Base-by-base conservation (phyloP, 306 rosid species). In the Dryas alaskensis region DNA sequence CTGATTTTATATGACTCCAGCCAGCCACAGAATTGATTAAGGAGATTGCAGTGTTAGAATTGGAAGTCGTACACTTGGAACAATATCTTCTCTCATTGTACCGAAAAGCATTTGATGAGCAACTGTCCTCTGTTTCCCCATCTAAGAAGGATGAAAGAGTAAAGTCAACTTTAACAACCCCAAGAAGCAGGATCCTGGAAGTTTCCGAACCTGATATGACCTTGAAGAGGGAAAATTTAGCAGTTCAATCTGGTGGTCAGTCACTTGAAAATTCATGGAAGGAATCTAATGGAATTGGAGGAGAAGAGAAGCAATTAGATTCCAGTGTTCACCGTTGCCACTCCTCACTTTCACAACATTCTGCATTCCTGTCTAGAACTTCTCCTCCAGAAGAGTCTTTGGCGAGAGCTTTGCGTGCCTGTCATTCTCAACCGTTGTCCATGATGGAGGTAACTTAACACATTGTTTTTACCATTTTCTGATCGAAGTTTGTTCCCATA, bases 391-490 rank as follows among this genome's bases (percentile, higher is more conserved):
- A 65, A 49, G 93, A 89, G 22, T 83, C 87, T 70, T 78, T 81
- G 66, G 75, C 60, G 10, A 89, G 89, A 73, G 75, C 96, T 71
- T 74, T 87, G 58, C 91, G 99, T 10, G 85, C 90, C 44, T 92
- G 90, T 67, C 98, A 92, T 62, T 95, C 99, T 46, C 99, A 95
- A 70, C 99, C 99, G 10, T 84, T 90, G 86, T 88, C 96, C 76
- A 90, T 90, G 93, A 70, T 81, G 84, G 99, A 88, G 98, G 99
- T 95, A 86, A 60, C 63, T 52, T 44, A 50, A 54, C 14, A 60
- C 59, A 7, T 69, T 25, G 51, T 3, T 43, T 13, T 57, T 50
- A 25, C 68, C 27, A 10, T 74, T 43, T 42, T 65, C 44, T 55
- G 19, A 22, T 70, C 8, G 7, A 70, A 17, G 50, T 53, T 22